Base-by-base conservation (phyloP, 2,329 filamentous ascomycete species). In the Chrysoporthe cubensis region DNA sequence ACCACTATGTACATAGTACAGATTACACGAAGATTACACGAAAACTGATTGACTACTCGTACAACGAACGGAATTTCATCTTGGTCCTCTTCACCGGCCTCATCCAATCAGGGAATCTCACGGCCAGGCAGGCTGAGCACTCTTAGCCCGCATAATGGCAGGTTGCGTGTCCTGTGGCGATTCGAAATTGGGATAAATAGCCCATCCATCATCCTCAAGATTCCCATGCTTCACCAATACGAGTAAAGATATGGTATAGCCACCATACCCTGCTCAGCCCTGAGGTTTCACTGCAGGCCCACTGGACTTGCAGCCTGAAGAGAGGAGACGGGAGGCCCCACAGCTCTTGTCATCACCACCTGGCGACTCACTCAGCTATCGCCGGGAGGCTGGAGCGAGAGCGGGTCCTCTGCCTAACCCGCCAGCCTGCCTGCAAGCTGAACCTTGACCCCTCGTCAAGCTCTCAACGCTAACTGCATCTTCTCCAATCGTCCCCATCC, bases 381-480 rank as follows among this genome's bases (percentile, higher is more conserved):
- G 34, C 56, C 56, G 40, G 34, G 37, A 58, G 56, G 56, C 32
- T 58, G 56, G 50, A 7, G 21, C 11, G 50, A 9, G 50, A 32
- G 21, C 50, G 50, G 11, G 50, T n/a, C 57, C 42, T 42, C 57
- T 43, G 40, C 57, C 57, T 58, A n/a, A 40, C 32, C 16, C 32
- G 16, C 54, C 14, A 16, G 32, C 56, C 32, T 57, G 32, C 37
- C 34, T 21, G 21, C 50, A 5, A 54, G 50, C 50, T 54, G 50
- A 54, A n/a, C 34, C 42, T 43, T 60, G 37, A 43, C 57, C 42
- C 57, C 57, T 40, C 57, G 21, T 60, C 57, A 54, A 54, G 50
- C 50, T 54, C 34, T 42, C 56, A 58, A 58, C n/a, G 18, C 56
- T 5, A 21, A 56, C 26, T 18, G 21, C 52, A 56, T 9, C 8